phyloP scores from a whole-genome alignment of 495 filamentous ascomycete species.

The Clohesyomyces aquaticus region DNA sequence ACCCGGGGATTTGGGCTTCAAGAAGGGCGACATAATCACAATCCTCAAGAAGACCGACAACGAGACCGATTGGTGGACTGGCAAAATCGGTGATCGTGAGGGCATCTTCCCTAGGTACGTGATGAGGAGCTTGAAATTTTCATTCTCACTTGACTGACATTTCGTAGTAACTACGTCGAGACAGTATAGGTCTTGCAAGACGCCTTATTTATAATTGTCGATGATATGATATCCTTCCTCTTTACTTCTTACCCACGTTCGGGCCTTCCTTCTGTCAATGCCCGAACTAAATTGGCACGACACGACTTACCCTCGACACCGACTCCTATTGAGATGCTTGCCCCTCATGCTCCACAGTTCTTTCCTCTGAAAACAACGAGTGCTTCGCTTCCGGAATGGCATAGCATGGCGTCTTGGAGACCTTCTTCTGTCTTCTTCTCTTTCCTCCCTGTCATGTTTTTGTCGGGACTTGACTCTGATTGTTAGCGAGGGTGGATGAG shows the following conservation, averaged over 20 bases:
- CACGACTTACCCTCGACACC: neutral
- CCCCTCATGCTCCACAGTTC: neutral
- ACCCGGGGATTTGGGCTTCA: conserved; percentile 89
- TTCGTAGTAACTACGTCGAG: neutral
- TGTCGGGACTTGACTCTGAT: no score
- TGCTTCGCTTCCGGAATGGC: neutral
- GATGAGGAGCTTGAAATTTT: neutral
- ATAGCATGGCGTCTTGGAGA: neutral
- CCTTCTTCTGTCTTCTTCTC: neutral
- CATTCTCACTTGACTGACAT: neutral
- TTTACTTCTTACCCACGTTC: neutral
- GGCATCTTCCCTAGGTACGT: conserved; percentile 63
- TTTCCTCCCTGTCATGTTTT: no score
- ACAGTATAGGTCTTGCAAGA: neutral
- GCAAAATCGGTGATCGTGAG: conserved; percentile 64
- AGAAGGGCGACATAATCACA: conserved; percentile 97
- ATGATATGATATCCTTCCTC: neutral
- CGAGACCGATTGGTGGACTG: conserved; percentile 88
- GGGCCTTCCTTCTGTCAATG: neutral
- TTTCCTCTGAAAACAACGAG: neutral
- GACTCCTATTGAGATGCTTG: neutral
- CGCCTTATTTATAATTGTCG: neutral
- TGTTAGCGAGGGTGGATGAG: no score
- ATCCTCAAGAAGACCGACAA: conserved; percentile 95
- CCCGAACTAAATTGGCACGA: neutral